These are phyloP conservation scores for Xylariaceae sp. DNA, from an alignment of 2,329 filamentous ascomycete species.

Conservation along the genomic window DNA sequence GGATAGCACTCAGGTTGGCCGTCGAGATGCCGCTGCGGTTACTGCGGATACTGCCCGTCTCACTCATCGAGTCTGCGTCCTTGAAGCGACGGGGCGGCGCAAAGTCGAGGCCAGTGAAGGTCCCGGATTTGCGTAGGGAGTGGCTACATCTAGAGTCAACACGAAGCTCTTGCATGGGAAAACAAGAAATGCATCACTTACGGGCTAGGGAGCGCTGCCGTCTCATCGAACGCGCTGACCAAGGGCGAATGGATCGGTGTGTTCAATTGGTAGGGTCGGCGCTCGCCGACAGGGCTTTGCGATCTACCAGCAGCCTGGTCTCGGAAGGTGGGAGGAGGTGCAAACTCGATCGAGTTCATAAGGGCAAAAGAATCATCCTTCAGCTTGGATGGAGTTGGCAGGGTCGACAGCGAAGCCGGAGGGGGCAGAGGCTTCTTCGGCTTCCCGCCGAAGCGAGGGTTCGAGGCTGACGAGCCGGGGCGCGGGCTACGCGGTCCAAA, in stretches of 20 bases:
- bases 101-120: conserved; percentile 75
- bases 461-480: conserved; percentile 32
- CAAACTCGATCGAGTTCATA: conserved; percentile 69
- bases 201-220: conserved; percentile 80
- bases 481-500: conserved; percentile 26
- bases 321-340: conserved; percentile 61
- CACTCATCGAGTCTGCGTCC: conserved; percentile 53
- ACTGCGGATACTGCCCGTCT: conserved; percentile 61
- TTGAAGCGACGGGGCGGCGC: conserved; percentile 69
- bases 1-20: conserved; percentile 62
- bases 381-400: conserved; percentile 81
- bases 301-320: conserved; percentile 64
- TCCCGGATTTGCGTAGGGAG: conserved; percentile 65
- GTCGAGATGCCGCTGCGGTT: conserved; percentile 73
- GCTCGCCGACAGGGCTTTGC: conserved; percentile 56
- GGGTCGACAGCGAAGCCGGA: conserved; percentile 61
- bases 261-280: conserved; percentile 65
- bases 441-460: conserved; percentile 34
- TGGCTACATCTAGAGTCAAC: conserved; percentile 43
- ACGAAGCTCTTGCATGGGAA: too few relatives aligned
- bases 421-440: conserved; percentile 53
- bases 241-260: conserved; percentile 72
- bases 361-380: conserved; percentile 72
- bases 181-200: conserved; percentile 50
- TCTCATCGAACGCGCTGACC: conserved; percentile 77